Conservation (phyloP, 2,329 filamentous ascomycete genomes). For the Westerdykella aurantiaca region DNA sequence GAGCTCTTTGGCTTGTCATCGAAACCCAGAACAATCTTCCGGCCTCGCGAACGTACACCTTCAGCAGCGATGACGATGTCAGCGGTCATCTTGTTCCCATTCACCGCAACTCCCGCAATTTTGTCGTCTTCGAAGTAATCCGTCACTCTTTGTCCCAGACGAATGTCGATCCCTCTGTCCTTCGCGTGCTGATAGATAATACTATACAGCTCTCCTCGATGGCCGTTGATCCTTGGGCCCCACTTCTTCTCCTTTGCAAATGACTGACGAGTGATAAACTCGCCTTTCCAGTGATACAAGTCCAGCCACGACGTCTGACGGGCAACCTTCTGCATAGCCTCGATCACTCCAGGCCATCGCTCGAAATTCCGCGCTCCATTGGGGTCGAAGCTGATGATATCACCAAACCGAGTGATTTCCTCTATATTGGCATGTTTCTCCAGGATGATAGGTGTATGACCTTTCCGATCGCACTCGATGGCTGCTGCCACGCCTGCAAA, state of each 20-base stretch:
- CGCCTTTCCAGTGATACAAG: slow-evolving; percentile 49
- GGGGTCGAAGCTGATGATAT: slow-evolving; percentile 58
- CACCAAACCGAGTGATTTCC: slow-evolving; percentile 53
- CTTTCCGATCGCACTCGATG: slow-evolving; percentile 58
- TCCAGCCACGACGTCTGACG: slow-evolving; percentile 53
- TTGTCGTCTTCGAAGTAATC: slow-evolving; percentile 53
- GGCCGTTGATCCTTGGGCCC: slow-evolving; percentile 55
- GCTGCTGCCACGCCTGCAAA: slow-evolving; percentile 59
- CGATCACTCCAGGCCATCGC: slow-evolving; percentile 45
- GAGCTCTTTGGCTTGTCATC: slow-evolving; percentile 48
- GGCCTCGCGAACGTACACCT: slow-evolving; percentile 48
- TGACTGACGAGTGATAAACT: neutral
- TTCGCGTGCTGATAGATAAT: slow-evolving; percentile 53
- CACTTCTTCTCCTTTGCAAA: slow-evolving; percentile 31
- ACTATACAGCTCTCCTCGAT: slow-evolving; percentile 54
- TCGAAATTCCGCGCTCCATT: slow-evolving; percentile 57
- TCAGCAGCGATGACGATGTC: slow-evolving; percentile 51
- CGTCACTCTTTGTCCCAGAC: slow-evolving; percentile 46
- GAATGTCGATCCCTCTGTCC: slow-evolving; percentile 50
- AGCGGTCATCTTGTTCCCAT: slow-evolving; percentile 41
- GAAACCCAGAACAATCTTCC: slow-evolving; percentile 49
- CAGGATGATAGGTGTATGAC: slow-evolving; percentile 53
- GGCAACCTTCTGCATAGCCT: slow-evolving; percentile 46
- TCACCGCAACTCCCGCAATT: slow-evolving; percentile 48
- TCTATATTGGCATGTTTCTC: slow-evolving; percentile 45